These are phyloP conservation scores for Macaranga tanarius DNA, from an alignment of 441 rosid genomes.

Conservation along the genomic window DNA sequence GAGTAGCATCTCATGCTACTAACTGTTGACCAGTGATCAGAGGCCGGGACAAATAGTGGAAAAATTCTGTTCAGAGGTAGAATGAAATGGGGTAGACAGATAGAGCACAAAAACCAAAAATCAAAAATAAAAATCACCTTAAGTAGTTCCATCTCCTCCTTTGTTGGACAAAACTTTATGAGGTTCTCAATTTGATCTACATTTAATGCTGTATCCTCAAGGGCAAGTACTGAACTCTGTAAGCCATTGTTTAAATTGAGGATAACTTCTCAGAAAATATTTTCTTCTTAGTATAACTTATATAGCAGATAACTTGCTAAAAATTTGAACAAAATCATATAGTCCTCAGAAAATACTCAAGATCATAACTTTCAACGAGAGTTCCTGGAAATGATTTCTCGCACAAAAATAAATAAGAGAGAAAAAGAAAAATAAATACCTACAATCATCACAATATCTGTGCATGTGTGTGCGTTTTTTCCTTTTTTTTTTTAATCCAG, in stretches of 20 bases:
- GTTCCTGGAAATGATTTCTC: neutral
- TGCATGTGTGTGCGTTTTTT: too few relatives aligned
- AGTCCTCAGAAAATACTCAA: neutral
- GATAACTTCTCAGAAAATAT: conserved; percentile 14
- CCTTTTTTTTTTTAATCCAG: too few relatives aligned
- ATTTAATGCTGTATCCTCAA: conserved; percentile 79
- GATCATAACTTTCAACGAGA: neutral
- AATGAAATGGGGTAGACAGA: neutral
- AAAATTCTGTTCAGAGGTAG: neutral
- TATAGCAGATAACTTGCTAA: conserved; percentile 7
- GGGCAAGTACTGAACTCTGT: conserved; percentile 73
- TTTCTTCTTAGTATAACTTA: neutral
- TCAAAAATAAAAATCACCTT: conserved; percentile 43
- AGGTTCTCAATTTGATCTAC: conserved; percentile 90
- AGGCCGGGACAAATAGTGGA: conserved; percentile 1
- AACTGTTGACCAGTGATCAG: conserved; percentile 1
- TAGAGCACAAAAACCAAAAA: neutral
- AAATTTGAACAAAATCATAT: neutral
- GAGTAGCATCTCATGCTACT: conserved; percentile 19
- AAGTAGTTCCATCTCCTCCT: conserved; percentile 87
- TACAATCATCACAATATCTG: too few relatives aligned
- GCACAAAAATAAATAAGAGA: too few relatives aligned
- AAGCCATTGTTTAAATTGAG: conserved; percentile 24
- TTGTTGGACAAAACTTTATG: conserved; percentile 86
- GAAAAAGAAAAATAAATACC: too few relatives aligned